Conservation (phyloP, 495 filamentous ascomycete genomes). For the Tricharina praecox region DNA sequence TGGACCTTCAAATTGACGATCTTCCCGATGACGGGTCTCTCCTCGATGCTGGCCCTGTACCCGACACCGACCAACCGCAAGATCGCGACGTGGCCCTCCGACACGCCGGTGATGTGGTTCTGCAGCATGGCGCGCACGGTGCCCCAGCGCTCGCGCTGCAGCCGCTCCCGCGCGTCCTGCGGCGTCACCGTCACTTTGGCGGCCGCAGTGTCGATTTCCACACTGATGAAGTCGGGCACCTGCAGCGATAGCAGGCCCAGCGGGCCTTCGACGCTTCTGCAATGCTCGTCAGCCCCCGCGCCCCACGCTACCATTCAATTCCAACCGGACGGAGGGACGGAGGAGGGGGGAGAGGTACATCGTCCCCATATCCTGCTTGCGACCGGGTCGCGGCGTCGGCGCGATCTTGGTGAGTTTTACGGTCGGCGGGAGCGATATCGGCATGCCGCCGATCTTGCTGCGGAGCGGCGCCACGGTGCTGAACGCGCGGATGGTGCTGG, state of each 20-base stretch:
- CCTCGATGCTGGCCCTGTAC: slow-evolving; percentile 74
- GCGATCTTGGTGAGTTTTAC: slow-evolving; percentile 5
- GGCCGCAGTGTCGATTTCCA: slow-evolving; percentile 44
- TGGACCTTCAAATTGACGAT: slow-evolving; percentile 88
- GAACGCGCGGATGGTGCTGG: slow-evolving; percentile 5
- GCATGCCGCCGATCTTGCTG: slow-evolving; percentile 5
- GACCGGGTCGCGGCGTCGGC: background rate
- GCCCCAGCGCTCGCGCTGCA: slow-evolving; percentile 95
- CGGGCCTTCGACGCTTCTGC: slow-evolving; percentile 24
- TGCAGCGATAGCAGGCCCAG: slow-evolving; percentile 39
- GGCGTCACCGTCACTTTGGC: slow-evolving; percentile 50
- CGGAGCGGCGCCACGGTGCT: background rate
- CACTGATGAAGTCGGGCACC: slow-evolving; percentile 45
- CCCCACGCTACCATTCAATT: no score
- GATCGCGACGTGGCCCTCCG: slow-evolving; percentile 87
- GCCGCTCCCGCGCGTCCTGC: slow-evolving; percentile 40
- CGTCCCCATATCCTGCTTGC: slow-evolving; percentile 1
- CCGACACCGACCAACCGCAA: slow-evolving; percentile 90
- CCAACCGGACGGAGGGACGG: no score
- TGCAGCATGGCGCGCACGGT: slow-evolving; percentile 78
- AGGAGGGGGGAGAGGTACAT: slow-evolving; percentile 1
- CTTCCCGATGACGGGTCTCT: slow-evolving; percentile 32
- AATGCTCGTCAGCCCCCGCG: no score
- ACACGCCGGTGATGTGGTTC: slow-evolving; percentile 79
- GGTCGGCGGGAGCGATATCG: slow-evolving; percentile 1